These are phyloP conservation scores for Diaporthe citri DNA, from an alignment of 2,329 filamentous ascomycete genomes.

Conservation along the genomic window DNA sequence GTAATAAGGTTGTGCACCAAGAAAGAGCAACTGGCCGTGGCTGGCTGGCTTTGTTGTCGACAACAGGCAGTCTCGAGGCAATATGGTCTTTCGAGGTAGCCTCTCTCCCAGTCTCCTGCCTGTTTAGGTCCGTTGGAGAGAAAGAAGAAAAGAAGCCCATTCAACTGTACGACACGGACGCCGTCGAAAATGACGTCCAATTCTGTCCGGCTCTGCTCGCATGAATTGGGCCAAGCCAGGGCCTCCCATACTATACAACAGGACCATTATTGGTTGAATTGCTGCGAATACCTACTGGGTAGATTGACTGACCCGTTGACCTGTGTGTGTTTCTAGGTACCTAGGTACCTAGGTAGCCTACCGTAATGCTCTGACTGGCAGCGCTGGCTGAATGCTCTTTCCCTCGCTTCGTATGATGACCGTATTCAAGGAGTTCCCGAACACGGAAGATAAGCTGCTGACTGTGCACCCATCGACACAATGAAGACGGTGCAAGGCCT, in stretches of 20 bases:
- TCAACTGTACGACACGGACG: neutral
- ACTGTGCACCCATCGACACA: neutral
- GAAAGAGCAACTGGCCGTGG: neutral
- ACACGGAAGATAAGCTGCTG: conserved; percentile 28
- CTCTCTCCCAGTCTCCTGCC: too few species aligned
- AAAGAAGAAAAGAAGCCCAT: conserved; percentile 12
- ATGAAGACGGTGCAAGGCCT: neutral
- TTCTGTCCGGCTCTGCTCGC: neutral
- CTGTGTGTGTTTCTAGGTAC: conserved; percentile 6
- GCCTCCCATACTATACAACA: neutral
- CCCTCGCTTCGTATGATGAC: conserved; percentile 1
- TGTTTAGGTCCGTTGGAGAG: neutral
- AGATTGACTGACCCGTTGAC: conserved; percentile 1
- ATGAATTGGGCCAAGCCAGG: conserved; percentile 24
- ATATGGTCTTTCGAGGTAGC: neutral
- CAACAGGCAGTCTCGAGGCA: neutral
- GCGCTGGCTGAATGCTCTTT: neutral
- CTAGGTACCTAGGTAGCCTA: too few species aligned
- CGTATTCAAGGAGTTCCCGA: conserved; percentile 7
- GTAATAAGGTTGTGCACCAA: neutral
- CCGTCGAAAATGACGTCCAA: neutral
- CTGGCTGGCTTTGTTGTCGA: conserved; percentile 16
- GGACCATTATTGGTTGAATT: neutral
- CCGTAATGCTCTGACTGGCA: neutral
- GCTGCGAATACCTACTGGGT: neutral